Percentiles rank a stretch among this genome's conserved stretches.
Evolutionary conservation across 495 filamentous ascomycete genomes (phyloP).

Genomic region (Penicillium cosmopolitanum): DNA sequence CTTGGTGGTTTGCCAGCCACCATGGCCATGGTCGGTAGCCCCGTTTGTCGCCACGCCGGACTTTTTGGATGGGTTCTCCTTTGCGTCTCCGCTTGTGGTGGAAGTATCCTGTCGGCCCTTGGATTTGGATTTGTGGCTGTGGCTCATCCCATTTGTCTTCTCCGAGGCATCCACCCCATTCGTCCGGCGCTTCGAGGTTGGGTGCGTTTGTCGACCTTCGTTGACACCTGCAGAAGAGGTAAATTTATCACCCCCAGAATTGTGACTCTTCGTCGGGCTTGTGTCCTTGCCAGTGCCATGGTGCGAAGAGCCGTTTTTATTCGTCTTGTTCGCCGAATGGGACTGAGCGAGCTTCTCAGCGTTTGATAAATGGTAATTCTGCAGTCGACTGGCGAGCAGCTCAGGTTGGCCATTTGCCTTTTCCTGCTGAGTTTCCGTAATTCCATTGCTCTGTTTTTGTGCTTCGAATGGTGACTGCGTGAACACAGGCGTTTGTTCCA

Average conservation of each 20-base stretch:
- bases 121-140: slow-evolving; percentile 34
- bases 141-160: slow-evolving; percentile 40
- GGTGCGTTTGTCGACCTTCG: slow-evolving; percentile 29
- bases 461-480: slow-evolving; percentile 34
- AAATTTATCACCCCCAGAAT: background rate
- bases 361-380: slow-evolving; percentile 44
- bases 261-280: slow-evolving; percentile 35
- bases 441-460: slow-evolving; percentile 24
- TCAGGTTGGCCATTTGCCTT: slow-evolving; percentile 31
- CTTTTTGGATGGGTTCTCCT: slow-evolving; percentile 37
- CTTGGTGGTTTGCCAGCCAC: slow-evolving; percentile 51
- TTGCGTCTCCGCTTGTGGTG: slow-evolving; percentile 34
- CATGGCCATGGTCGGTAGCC: slow-evolving; percentile 30
- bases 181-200: slow-evolving; percentile 33
- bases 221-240: slow-evolving; percentile 8
- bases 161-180: slow-evolving; percentile 41
- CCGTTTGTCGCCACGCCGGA: slow-evolving; percentile 31
- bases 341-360: slow-evolving; percentile 38
- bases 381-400: slow-evolving; percentile 43
- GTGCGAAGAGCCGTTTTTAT: slow-evolving; percentile 25
- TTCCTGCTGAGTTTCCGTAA: slow-evolving; percentile 17
- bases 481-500: slow-evolving; percentile 36
- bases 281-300: slow-evolving; percentile 34
- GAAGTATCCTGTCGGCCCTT: slow-evolving; percentile 39
- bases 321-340: slow-evolving; percentile 27